phyloP scores from a whole-genome alignment of 192 early-diverging fungal species.

The Coemansia sp. region DNA sequence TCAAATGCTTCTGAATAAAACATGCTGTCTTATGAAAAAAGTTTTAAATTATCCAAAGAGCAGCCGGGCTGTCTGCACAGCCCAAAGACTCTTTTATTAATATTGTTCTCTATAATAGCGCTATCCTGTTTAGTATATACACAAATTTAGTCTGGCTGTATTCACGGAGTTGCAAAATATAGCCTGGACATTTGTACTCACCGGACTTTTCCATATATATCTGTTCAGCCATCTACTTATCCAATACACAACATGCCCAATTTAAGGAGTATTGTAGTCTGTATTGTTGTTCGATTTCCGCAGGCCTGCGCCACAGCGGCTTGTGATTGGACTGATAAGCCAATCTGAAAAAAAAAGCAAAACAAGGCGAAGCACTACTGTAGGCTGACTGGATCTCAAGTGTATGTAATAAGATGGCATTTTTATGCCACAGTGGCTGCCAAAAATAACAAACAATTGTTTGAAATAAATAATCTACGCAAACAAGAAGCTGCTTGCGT shows the following conservation, averaged over 20 bases:
- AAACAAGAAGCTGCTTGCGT: no score
- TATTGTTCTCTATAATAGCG: no score
- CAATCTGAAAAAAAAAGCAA: not conserved
- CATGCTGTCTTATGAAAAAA: no score
- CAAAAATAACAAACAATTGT: not conserved
- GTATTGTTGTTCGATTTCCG: not conserved
- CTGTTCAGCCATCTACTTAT: not conserved
- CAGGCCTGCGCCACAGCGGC: conserved; percentile 5
- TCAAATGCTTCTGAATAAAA: no score
- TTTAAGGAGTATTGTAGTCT: not conserved
- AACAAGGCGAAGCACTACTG: not conserved
- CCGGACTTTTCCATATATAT: not conserved
- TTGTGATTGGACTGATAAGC: conserved; percentile 1
- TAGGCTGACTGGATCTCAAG: not conserved
- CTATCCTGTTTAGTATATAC: no score
- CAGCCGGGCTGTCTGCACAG: no score
- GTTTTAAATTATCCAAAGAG: no score
- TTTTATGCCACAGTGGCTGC: no score
- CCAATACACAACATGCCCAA: not conserved
- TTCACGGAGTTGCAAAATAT: no score
- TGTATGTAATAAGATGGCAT: not conserved
- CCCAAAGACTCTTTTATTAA: no score
- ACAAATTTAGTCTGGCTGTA: no score
- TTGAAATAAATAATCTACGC: not conserved
- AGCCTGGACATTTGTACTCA: no score